Evolutionary conservation across 441 rosid species (phyloP).

Genomic region (Populus hybrid): DNA sequence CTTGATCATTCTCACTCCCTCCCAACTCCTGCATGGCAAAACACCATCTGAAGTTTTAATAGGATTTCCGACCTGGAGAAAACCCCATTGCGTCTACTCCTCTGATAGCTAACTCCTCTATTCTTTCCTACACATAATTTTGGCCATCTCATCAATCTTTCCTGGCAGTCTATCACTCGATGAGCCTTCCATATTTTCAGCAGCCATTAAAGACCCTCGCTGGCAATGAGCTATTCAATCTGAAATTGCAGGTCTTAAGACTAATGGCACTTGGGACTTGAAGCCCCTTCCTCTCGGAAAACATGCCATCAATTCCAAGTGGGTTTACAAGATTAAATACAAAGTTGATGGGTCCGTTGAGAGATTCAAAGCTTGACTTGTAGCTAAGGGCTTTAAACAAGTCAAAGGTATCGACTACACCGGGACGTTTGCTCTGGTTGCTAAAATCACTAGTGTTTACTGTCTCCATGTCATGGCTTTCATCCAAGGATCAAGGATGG

Average conservation of each 20-base stretch:
- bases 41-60: too few relatives aligned
- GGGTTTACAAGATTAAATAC: not conserved
- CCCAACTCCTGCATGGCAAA: too few relatives aligned
- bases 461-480: not conserved
- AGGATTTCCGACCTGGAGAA: too few relatives aligned
- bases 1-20: too few relatives aligned
- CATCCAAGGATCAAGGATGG: not conserved
- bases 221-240: not conserved
- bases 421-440: not conserved
- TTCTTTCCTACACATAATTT: too few relatives aligned
- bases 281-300: not conserved
- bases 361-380: too few relatives aligned
- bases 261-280: not conserved
- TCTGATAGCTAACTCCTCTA: not conserved
- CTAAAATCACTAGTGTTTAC: not conserved
- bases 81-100: too few relatives aligned
- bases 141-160: not conserved
- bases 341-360: not conserved
- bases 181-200: not conserved
- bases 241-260: not conserved
- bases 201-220: not conserved
- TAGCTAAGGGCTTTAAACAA: too few relatives aligned
- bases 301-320: not conserved
- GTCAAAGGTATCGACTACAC: too few relatives aligned
- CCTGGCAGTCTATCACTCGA: too few relatives aligned